These are phyloP conservation scores for Camellia japonica DNA, from an alignment of 148 eudicot genomes.

Conservation along the genomic window DNA sequence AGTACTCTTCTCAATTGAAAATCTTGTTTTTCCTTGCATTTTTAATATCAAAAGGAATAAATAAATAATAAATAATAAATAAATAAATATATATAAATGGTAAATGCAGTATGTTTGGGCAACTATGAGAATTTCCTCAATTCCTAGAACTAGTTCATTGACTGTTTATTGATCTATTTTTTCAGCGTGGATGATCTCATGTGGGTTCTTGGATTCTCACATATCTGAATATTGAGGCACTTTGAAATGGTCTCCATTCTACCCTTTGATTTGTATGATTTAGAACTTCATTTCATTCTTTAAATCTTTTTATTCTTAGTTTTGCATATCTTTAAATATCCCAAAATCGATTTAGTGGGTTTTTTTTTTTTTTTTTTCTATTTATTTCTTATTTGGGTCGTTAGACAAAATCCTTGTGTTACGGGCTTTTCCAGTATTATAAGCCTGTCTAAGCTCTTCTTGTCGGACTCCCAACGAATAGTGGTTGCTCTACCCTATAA, in stretches of 20 bases:
- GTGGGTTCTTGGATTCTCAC: conserved; percentile 7
- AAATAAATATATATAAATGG: too few species aligned
- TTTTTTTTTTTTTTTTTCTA: too few species aligned
- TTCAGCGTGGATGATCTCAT: conserved; percentile 16
- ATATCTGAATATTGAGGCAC: conserved; percentile 5
- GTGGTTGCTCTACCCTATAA: too few species aligned
- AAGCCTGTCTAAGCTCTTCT: too few species aligned
- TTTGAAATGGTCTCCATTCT: conserved; percentile 12
- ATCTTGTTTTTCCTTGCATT: not conserved
- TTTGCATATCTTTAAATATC: too few species aligned
- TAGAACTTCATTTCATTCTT: not conserved
- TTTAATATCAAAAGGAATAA: not conserved
- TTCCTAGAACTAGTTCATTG: not conserved
- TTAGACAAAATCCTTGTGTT: too few species aligned
- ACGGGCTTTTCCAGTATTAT: too few species aligned
- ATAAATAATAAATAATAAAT: too few species aligned
- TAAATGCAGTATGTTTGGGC: not conserved
- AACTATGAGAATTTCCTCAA: not conserved
- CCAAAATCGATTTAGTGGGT: too few species aligned
- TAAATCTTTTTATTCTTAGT: not conserved
- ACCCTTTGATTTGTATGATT: not conserved
- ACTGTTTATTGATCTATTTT: conserved; percentile 2
- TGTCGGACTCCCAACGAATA: too few species aligned
- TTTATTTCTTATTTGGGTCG: too few species aligned
- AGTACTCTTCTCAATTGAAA: conserved; percentile 24